Percentiles rank a stretch among this genome's conserved stretches.
Conservation (phyloP, 768 basidiomycete genomes). For the Butyriboletus loyo region DNA sequence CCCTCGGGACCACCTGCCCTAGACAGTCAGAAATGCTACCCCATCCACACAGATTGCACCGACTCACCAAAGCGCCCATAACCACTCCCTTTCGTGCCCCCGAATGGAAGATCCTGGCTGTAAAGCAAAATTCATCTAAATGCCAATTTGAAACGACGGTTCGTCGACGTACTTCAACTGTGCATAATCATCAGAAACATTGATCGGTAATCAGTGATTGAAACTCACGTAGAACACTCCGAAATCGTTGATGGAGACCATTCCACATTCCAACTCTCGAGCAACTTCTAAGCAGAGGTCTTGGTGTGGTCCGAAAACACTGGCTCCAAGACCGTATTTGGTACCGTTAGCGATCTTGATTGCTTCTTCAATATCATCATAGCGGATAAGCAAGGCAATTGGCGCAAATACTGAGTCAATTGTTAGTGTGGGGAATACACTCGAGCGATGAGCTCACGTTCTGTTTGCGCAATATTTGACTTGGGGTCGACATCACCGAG, state of each 20-base stretch:
- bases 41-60: background rate
- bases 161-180: conserved; percentile 61
- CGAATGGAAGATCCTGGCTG: conserved; percentile 92
- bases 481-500: conserved; percentile 70
- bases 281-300: conserved; percentile 78
- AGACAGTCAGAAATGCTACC: conserved; percentile 7
- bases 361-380: conserved; percentile 81
- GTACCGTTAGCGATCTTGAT: conserved; percentile 87
- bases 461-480: conserved; percentile 77
- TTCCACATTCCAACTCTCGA: conserved; percentile 82
- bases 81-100: conserved; percentile 87
- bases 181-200: conserved; percentile 15
- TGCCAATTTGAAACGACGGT: conserved; percentile 5
- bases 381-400: conserved; percentile 81
- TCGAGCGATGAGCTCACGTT: conserved; percentile 46
- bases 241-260: conserved; percentile 97
- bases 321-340: conserved; percentile 87
- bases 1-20: conserved; percentile 86
- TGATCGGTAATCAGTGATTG: background rate
- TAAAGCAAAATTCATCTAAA: conserved; percentile 2
- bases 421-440: conserved; percentile 9
- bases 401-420: conserved; percentile 82
- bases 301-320: conserved; percentile 89
- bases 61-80: conserved; percentile 86
- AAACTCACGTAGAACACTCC: conserved; percentile 77